Percentiles rank a stretch among this genome's conserved stretches.
Conservation (phyloP, 768 basidiomycete genomes). For the Mycena metata region DNA sequence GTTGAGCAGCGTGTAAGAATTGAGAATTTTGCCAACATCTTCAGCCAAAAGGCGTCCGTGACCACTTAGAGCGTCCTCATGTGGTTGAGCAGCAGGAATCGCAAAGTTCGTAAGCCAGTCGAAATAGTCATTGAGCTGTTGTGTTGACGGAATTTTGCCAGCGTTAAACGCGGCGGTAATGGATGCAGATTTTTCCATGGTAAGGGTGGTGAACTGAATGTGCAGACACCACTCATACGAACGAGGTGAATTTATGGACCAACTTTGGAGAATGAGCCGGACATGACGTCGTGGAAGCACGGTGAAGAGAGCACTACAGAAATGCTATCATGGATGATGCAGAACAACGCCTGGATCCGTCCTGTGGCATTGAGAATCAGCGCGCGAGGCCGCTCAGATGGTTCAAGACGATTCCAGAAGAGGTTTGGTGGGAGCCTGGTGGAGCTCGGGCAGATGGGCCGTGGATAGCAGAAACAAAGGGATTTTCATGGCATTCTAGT, state of each 20-base stretch:
- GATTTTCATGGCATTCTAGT: no score
- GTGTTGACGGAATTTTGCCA: constrained; percentile 63
- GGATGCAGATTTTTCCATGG: constrained; percentile 61
- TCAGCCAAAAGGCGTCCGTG: constrained; percentile 54
- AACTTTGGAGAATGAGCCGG: constrained; percentile 2
- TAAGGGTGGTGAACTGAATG: not conserved
- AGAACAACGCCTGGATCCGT: no score
- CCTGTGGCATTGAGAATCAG: no score
- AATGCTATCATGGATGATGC: constrained; percentile 4
- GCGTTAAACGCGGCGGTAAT: constrained; percentile 63
- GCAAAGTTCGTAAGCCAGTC: constrained; percentile 55
- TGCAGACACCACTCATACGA: no score
- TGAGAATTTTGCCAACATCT: constrained; percentile 54
- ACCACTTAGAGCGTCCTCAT: constrained; percentile 51
- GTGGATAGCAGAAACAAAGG: no score
- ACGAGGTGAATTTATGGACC: not conserved
- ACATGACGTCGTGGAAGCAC: constrained; percentile 8
- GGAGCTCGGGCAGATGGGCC: no score
- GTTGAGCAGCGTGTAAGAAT: constrained; percentile 58
- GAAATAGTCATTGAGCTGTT: constrained; percentile 54
- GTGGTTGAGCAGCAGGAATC: constrained; percentile 48
- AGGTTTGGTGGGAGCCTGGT: no score
- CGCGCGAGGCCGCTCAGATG: no score
- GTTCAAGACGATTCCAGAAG: no score
- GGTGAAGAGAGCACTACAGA: not conserved